Evolutionary conservation across 2,329 filamentous ascomycete species (phyloP).

Genomic region (Aspergillus terreus): DNA sequence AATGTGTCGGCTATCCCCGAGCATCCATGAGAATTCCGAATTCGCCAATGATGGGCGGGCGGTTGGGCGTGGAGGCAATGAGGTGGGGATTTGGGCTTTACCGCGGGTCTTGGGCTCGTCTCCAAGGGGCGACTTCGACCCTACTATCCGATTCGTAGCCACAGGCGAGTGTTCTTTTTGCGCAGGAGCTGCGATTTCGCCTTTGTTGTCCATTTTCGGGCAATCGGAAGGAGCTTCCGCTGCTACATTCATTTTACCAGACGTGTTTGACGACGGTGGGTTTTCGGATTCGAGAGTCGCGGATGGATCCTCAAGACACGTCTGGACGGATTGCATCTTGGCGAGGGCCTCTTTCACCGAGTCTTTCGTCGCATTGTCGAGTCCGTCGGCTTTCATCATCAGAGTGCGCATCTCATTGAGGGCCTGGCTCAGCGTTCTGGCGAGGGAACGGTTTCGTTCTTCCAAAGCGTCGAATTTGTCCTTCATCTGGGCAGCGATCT

Average conservation of each 20-base stretch:
- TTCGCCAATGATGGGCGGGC: constrained; percentile 42
- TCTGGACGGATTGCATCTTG: constrained; percentile 42
- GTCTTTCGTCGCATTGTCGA: constrained; percentile 24
- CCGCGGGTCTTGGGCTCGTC: constrained; percentile 5
- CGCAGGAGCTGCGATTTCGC: not conserved
- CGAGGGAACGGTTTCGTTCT: constrained; percentile 39
- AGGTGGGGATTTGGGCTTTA: constrained; percentile 11
- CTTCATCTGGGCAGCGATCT: constrained; percentile 24
- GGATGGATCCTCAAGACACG: constrained; percentile 39
- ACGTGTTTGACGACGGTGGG: constrained; percentile 3
- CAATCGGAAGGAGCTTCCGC: not conserved
- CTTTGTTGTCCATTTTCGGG: not conserved
- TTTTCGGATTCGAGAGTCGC: constrained; percentile 22
- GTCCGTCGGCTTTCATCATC: constrained; percentile 23
- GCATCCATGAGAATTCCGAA: constrained; percentile 50
- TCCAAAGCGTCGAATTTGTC: constrained; percentile 34
- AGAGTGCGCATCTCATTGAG: constrained; percentile 38
- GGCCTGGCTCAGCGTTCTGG: constrained; percentile 39
- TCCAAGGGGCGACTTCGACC: constrained; percentile 8
- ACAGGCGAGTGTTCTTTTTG: constrained; percentile 3
- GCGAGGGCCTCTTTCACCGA: constrained; percentile 36
- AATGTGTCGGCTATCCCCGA: constrained; percentile 42
- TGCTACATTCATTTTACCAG: constrained; percentile 4
- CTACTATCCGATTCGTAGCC: constrained; percentile 2
- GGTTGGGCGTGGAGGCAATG: constrained; percentile 20